phyloP scores from a whole-genome alignment of 1,284 basidiomycete genomes.

The Ceratobasidium papillatum region DNA sequence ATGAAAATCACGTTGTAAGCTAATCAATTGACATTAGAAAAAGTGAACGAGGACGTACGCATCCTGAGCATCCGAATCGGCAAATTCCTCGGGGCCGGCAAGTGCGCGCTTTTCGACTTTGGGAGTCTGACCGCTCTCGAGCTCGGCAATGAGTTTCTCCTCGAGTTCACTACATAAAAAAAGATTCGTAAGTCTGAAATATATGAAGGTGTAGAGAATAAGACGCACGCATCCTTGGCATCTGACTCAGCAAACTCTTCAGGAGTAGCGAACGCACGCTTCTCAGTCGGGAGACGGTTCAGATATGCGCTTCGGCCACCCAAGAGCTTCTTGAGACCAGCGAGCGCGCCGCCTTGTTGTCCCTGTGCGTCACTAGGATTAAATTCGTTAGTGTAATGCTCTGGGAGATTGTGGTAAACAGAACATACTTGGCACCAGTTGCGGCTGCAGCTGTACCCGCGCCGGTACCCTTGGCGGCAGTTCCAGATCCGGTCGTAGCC shows the following conservation, averaged over 20 bases:
- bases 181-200: background rate
- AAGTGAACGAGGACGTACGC: conserved; percentile 21
- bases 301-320: conserved; percentile 13
- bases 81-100: conserved; percentile 11
- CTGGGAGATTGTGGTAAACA: background rate
- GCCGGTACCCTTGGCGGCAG: background rate
- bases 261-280: conserved; percentile 18
- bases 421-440: background rate
- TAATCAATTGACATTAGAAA: background rate
- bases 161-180: conserved; percentile 19
- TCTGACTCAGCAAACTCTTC: conserved; percentile 26
- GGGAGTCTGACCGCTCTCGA: conserved; percentile 23
- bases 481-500: background rate
- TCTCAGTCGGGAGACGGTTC: conserved; percentile 19
- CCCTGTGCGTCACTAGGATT: background rate
- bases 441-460: background rate
- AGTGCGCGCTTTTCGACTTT: conserved; percentile 29
- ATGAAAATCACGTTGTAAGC: background rate
- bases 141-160: conserved; percentile 29
- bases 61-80: conserved; percentile 30
- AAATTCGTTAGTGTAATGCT: background rate
- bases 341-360: conserved; percentile 7
- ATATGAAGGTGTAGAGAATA: background rate
- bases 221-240: conserved; percentile 35
- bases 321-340: conserved; percentile 29